Conservation (phyloP, 495 filamentous ascomycete genomes). For the Penicillium crystallinum region DNA sequence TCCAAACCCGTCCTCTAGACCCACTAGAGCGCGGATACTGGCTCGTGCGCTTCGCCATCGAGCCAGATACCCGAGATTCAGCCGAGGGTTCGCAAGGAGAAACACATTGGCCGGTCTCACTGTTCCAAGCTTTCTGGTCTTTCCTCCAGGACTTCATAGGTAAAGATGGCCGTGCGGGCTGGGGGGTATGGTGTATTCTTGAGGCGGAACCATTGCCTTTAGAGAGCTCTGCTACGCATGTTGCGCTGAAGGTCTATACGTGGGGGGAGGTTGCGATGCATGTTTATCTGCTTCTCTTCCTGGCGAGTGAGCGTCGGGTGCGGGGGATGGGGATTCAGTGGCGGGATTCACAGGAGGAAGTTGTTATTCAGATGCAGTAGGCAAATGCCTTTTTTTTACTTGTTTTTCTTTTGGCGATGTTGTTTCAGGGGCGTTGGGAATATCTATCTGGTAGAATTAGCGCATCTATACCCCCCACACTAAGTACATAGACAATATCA, state of each 20-base stretch:
- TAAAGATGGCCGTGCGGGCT: slow-evolving; percentile 54
- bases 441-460: not conserved
- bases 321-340: slow-evolving; percentile 50
- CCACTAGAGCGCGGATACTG: slow-evolving; percentile 65
- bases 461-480: not conserved
- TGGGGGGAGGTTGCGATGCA: slow-evolving; percentile 61
- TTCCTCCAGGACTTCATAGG: slow-evolving; percentile 56
- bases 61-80: not conserved
- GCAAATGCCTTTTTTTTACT: not conserved
- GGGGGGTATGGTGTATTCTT: slow-evolving; percentile 57
- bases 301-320: slow-evolving; percentile 56
- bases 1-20: slow-evolving; percentile 45
- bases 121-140: slow-evolving; percentile 51
- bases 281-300: slow-evolving; percentile 59
- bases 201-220: not conserved
- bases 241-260: slow-evolving; percentile 54
- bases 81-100: not conserved
- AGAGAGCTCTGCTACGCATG: not conserved
- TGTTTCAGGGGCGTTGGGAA: too few species aligned
- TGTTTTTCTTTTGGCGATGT: not conserved
- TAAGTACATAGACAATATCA: not conserved
- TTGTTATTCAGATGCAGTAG: slow-evolving; percentile 42
- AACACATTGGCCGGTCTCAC: slow-evolving; percentile 18
- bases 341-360: slow-evolving; percentile 51
- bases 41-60: slow-evolving; percentile 46